phyloP scores from a whole-genome alignment of 106 monocot genomes.

The Allium sativum region DNA sequence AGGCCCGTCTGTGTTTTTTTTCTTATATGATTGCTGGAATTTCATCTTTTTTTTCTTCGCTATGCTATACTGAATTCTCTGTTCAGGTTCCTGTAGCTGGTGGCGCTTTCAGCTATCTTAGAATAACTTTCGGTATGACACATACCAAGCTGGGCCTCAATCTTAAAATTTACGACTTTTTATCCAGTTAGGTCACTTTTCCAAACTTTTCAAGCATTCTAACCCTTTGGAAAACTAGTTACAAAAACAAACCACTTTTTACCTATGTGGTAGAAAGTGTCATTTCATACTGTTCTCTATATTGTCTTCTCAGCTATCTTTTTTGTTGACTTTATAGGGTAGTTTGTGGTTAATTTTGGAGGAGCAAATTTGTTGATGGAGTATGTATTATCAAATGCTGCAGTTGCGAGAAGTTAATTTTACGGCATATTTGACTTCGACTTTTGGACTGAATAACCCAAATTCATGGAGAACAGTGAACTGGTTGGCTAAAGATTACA shows the following conservation, averaged over 20 bases:
- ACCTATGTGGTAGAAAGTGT: too few relatives aligned
- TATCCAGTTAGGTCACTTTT: too few relatives aligned
- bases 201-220: too few relatives aligned
- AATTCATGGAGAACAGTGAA: constrained; percentile 42
- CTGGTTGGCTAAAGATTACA: constrained; percentile 33
- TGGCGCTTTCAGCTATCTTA: constrained; percentile 69
- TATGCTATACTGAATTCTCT: constrained; percentile 78
- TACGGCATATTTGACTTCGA: constrained; percentile 29
- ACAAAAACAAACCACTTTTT: too few relatives aligned
- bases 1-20: constrained; percentile 48
- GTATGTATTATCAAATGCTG: constrained; percentile 69
- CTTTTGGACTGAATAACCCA: constrained; percentile 22
- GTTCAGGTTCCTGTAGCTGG: constrained; percentile 56
- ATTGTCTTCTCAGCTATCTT: too few relatives aligned
- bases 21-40: constrained; percentile 57
- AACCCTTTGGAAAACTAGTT: too few relatives aligned
- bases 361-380: constrained; percentile 67
- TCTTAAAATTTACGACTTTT: too few relatives aligned
- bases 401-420: constrained; percentile 66
- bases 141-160: too few relatives aligned
- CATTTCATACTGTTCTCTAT: too few relatives aligned
- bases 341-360: constrained; percentile 66
- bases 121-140: constrained; percentile 54
- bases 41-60: constrained; percentile 54
- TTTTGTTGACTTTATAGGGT: constrained; percentile 17